Base-by-base conservation (phyloP, 257 asterid genomes). In the Linderniella brevidens region DNA sequence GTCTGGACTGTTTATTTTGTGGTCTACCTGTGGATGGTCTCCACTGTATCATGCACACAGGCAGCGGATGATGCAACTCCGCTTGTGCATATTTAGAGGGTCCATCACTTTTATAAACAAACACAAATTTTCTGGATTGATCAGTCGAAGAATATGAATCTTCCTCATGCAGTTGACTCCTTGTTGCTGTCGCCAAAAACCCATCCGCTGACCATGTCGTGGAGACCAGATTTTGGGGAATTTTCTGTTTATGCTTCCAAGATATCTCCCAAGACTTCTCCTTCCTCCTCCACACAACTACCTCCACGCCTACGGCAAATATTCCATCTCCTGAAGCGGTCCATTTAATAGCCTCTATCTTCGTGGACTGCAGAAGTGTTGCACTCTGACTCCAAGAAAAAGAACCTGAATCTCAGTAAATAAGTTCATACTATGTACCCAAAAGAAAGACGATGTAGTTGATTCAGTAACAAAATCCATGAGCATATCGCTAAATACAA, bases 321-420 rank as follows among this genome's bases (percentile, higher is more conserved):
- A 84, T 76, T 56, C 94, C 96, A 77, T 90, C 94, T 40, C 94
- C 96, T n/a, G 96, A 90, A 41, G 78, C 71, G 50, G 96, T 81
- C 98, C 98, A 90, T 61, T 66, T 76, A 64, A 85, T 76, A 53
- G 79, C 72, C 63, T 90, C 88, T 56, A 75, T 80, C 71, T 76
- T 73, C 61, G 70, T 61, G 45, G 96, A 58, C 70, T 81, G 93
- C 64, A 56, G 64, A 53, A 90, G 85, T 17, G 58, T 61, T 59
- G 81, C 71, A 72, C 72, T 88, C 98, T 84, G 95, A 78, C 94
- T 79, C 98, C 98, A 88, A 85, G 86, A 85, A 88, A 84, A 88
- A 77, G 85, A 81, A 80, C 98, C 98, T 88, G 98, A 69, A 84
- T 84, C 79, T 84, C 93, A 88, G 96, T 88, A 66, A 81, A 76